Evolutionary conservation across 116 monocot genomes (phyloP).

Genomic region (Dioscorea cayenensis): DNA sequence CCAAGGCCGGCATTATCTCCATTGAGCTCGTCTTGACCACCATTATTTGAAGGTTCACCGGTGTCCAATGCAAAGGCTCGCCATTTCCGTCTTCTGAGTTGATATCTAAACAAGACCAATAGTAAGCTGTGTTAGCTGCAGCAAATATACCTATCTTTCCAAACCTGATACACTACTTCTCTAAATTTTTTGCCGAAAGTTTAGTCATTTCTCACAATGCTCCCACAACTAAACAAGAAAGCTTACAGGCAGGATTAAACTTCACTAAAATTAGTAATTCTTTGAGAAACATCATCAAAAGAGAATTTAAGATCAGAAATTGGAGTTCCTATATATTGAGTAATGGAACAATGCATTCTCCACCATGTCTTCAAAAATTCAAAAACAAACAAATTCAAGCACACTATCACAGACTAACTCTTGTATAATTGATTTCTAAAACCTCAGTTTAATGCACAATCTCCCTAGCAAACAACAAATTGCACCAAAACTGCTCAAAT

Average conservation of each 20-base stretch:
- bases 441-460: too few relatives aligned
- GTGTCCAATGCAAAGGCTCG: conserved; percentile 59
- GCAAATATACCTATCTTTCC: too few relatives aligned
- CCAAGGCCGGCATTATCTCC: conserved; percentile 36
- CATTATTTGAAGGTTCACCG: conserved; percentile 33
- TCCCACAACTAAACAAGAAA: not conserved
- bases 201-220: not conserved
- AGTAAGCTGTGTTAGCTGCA: not conserved
- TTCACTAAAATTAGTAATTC: not conserved
- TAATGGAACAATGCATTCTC: too few relatives aligned
- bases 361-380: too few relatives aligned
- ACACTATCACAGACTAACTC: too few relatives aligned
- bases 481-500: too few relatives aligned
- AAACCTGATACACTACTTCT: not conserved
- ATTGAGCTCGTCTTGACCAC: conserved; percentile 23
- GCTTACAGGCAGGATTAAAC: not conserved
- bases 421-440: too few relatives aligned
- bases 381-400: too few relatives aligned
- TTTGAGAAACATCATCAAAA: not conserved
- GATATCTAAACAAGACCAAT: conserved; percentile 5
- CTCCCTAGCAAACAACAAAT: too few relatives aligned
- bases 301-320: not conserved
- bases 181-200: not conserved
- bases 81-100: conserved; percentile 19
- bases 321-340: not conserved